Evolutionary conservation across 495 filamentous ascomycete genomes (phyloP).

Genomic region (Poronia punctata): DNA sequence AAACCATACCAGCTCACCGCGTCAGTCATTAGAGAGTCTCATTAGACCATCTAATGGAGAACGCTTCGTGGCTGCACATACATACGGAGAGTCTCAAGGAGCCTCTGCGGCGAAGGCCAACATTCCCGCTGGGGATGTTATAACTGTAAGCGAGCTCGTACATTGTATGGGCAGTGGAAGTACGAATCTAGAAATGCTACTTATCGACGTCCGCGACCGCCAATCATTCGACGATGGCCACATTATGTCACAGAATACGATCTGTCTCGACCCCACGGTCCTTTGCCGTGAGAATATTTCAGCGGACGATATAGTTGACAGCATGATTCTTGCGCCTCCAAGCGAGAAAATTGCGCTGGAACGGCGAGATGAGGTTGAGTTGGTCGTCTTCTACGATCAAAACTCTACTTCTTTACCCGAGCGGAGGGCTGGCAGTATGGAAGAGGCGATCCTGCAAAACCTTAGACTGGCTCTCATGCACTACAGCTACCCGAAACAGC

Average conservation of each 20-base stretch:
- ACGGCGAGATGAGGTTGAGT: constrained; percentile 68
- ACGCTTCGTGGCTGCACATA: constrained; percentile 28
- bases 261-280: constrained; percentile 85
- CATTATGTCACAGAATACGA: constrained; percentile 69
- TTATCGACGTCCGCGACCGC: constrained; percentile 81
- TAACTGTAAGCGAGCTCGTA: constrained; percentile 59
- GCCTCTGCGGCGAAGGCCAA: constrained; percentile 1
- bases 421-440: constrained; percentile 32
- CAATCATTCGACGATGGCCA: constrained; percentile 83
- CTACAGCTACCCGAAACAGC: constrained; percentile 64
- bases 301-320: constrained; percentile 75
- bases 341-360: constrained; percentile 67
- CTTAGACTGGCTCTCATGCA: constrained; percentile 74
- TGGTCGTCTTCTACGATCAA: constrained; percentile 89
- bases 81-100: constrained; percentile 19
- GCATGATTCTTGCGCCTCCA: constrained; percentile 71
- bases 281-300: constrained; percentile 67
- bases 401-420: constrained; percentile 41
- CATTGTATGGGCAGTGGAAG: constrained; percentile 49
- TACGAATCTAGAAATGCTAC: constrained; percentile 59
- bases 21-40: constrained; percentile 14
- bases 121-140: constrained; percentile 54
- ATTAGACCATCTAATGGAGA: constrained; percentile 11
- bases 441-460: constrained; percentile 55
- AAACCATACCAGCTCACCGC: constrained; percentile 20